Base-by-base conservation (phyloP, 345 rosid genomes). In the Camelina neglecta region DNA sequence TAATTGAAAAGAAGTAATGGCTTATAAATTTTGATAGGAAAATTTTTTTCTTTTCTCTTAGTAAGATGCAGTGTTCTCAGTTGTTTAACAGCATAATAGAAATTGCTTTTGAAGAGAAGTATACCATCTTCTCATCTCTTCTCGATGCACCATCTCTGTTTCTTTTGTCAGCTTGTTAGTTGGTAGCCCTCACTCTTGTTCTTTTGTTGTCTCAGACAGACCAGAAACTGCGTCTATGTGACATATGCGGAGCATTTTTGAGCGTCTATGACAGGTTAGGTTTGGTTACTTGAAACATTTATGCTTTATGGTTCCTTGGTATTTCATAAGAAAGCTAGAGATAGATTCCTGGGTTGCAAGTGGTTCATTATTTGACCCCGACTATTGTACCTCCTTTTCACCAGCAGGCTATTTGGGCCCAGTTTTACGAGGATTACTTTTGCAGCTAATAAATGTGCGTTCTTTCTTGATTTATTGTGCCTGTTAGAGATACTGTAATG, bases 351-450 rank as follows among this genome's bases (percentile, higher is more conserved):
- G 85, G 97, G 88, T 88, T 93, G 92, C 81, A 88, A 86, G 88
- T 90, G 85, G 86, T 84, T 93, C 92, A 86, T 86, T 85, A 87
- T 93, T 96, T 93, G 96, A 91, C 89, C 51, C 88, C 80, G 80
- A 79, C 82, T 88, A 84, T 87, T 87, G 90, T 85, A 84, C 96
- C 96, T 90, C 96, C 97, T 92, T 92, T 87, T 85, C 86, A 93
- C 93, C 97, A 96, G 97, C 98, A 93, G 98, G 98, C 99, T 96
- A 86, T 73, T 93, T 89, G 97, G 95, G 98, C 97, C 97, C 96
- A 88, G 93, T 92, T 89, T 92, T 92, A 86, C 96, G 93, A 85
- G 99, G 99, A 93, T 91, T 78, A 93, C 97, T 96, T 92, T 90
- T 96, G 97, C 93, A 91, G 99, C 98, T 91, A 85, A 85, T 90